Percentiles rank a stretch among this genome's conserved stretches.
phyloP scores from a whole-genome alignment of 2,329 filamentous ascomycete genomes.

The Fusarium phyllophilum region DNA sequence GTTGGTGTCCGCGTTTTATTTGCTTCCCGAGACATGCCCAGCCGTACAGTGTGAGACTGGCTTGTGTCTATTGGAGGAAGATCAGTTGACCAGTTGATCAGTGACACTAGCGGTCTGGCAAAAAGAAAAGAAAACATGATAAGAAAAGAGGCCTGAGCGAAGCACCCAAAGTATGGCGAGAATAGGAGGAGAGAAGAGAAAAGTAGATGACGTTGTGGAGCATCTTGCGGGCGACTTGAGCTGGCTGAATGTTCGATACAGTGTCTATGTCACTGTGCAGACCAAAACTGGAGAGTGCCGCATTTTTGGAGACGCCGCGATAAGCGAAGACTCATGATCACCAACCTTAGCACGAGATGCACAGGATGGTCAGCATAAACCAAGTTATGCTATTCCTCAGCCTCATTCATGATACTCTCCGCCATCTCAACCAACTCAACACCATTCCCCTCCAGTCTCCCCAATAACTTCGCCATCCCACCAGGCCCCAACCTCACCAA shows the following conservation, averaged over 20 bases:
- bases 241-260: not conserved
- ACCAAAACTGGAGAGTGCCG: not conserved
- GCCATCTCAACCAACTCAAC: not conserved
- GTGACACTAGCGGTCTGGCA: not conserved
- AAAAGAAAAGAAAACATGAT: not conserved
- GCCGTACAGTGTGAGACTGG: not conserved
- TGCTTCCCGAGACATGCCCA: not conserved
- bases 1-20: not conserved
- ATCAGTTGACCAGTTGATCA: not conserved
- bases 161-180: not conserved
- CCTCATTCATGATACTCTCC: not conserved
- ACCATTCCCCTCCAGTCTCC: not conserved
- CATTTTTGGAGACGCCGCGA: not conserved
- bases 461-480: not conserved
- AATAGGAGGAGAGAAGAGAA: not conserved
- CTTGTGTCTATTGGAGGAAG: not conserved
- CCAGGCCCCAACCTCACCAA: not conserved
- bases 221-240: not conserved
- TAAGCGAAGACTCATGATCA: not conserved
- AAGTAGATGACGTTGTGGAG: not conserved
- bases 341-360: not conserved
- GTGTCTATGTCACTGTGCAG: not conserved
- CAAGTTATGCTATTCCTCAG: not conserved
- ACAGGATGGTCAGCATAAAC: not conserved
- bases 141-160: not conserved